Evolutionary conservation across 2,329 filamentous ascomycete species (phyloP).

Genomic region (Aspergillus fijiensis): DNA sequence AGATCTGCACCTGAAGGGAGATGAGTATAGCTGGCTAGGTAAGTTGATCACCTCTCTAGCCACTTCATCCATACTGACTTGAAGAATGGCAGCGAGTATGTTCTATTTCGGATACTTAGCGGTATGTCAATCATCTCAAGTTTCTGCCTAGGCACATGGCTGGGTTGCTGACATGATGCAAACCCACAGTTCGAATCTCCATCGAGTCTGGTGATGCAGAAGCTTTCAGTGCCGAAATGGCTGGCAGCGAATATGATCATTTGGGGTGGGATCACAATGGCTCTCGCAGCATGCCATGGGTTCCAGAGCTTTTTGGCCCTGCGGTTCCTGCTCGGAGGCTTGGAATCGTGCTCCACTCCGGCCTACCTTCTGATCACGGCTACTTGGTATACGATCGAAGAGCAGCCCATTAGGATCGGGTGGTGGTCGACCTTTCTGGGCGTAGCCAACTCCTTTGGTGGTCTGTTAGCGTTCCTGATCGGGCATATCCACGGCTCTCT

Average conservation of each 20-base stretch:
- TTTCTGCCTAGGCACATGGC: too few relatives aligned
- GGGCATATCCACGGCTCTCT: slow-evolving; percentile 14
- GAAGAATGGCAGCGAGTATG: background rate
- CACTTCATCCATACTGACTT: too few relatives aligned
- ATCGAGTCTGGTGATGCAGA: background rate
- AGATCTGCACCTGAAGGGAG: background rate
- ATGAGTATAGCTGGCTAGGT: background rate
- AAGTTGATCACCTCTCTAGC: background rate
- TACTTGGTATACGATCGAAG: slow-evolving; percentile 23
- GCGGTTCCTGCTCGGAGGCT: background rate
- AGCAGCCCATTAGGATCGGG: slow-evolving; percentile 19
- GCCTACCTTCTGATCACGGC: slow-evolving; percentile 26
- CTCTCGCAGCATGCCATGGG: background rate
- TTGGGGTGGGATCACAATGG: background rate
- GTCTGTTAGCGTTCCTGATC: slow-evolving; percentile 21
- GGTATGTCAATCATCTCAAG: background rate
- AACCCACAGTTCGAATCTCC: background rate
- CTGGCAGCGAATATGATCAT: background rate
- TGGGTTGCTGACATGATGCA: too few relatives aligned
- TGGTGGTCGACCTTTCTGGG: background rate
- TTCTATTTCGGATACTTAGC: background rate
- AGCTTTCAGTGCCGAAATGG: background rate
- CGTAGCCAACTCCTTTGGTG: slow-evolving; percentile 2
- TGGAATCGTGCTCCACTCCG: background rate
- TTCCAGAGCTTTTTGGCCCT: background rate